A percentile compares a stretch with the other conserved stretches of the same genome.
Conservation (phyloP, 805 yeast species). For the Candida nemodendra region DNA sequence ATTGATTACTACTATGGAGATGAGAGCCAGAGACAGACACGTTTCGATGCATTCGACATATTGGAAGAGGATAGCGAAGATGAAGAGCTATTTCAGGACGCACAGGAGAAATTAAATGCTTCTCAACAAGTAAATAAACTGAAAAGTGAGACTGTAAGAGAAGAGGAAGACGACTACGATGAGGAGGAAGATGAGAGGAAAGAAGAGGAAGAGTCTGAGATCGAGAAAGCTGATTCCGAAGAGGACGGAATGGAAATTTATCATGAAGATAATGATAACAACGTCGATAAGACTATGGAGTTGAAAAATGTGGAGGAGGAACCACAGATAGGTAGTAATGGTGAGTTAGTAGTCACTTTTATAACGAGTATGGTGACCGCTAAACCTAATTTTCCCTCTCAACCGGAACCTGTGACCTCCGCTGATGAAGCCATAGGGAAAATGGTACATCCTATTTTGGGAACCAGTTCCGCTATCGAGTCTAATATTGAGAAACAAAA, state of each 20-base stretch:
- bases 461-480: constrained; percentile 36
- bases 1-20: constrained; percentile 38
- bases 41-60: constrained; percentile 18
- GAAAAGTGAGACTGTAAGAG: constrained; percentile 13
- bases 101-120: constrained; percentile 8
- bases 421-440: constrained; percentile 33
- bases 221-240: neutral
- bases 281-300: neutral
- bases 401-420: constrained; percentile 24
- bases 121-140: neutral
- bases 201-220: neutral
- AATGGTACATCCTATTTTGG: constrained; percentile 36
- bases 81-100: constrained; percentile 26
- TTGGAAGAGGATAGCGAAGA: constrained; percentile 33
- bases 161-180: constrained; percentile 33
- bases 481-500: constrained; percentile 43
- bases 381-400: constrained; percentile 32
- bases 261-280: neutral
- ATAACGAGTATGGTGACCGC: constrained; percentile 18
- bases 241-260: neutral
- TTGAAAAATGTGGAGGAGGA: neutral
- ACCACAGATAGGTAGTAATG: constrained; percentile 9
- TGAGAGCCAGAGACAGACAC: constrained; percentile 3
- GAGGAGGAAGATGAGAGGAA: constrained; percentile 28
- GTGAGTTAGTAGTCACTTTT: constrained; percentile 18